These are phyloP conservation scores for Plantago major DNA, from an alignment of 257 asterid species.

Conservation along the genomic window DNA sequence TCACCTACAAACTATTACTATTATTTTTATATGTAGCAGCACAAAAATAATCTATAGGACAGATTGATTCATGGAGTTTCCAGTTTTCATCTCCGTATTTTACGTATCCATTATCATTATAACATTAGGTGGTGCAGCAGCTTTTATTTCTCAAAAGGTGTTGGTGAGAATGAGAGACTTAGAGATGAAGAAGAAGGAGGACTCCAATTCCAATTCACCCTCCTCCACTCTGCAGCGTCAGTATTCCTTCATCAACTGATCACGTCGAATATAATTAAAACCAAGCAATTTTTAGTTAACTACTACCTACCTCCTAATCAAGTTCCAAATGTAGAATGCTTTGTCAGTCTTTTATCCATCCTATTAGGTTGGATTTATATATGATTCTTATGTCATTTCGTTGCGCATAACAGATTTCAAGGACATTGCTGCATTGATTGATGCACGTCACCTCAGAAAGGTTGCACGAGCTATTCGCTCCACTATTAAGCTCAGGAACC, in stretches of 20 bases:
- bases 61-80: constrained; percentile 14
- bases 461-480: constrained; percentile 70
- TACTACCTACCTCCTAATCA: no score
- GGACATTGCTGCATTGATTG: constrained; percentile 70
- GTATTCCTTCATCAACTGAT: no score
- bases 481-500: constrained; percentile 73
- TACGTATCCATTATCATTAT: constrained; percentile 20
- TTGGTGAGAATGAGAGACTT: constrained; percentile 68
- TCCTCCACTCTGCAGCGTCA: constrained; percentile 65
- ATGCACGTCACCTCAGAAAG: constrained; percentile 79
- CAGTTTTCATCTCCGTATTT: constrained; percentile 25
- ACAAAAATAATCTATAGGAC: no score
- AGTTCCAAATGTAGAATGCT: no score
- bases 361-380: no score
- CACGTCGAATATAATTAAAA: no score
- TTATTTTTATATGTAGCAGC: no score
- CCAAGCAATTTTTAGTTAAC: no score
- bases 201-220: constrained; percentile 33
- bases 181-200: constrained; percentile 88
- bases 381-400: not conserved
- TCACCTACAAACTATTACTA: no score
- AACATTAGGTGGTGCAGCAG: no score
- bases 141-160: constrained; percentile 40
- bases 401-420: constrained; percentile 49
- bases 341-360: no score